Percentiles rank a stretch among this genome's conserved stretches.
phyloP scores from a whole-genome alignment of 2,329 filamentous ascomycete genomes.

The Fusarium longipes region DNA sequence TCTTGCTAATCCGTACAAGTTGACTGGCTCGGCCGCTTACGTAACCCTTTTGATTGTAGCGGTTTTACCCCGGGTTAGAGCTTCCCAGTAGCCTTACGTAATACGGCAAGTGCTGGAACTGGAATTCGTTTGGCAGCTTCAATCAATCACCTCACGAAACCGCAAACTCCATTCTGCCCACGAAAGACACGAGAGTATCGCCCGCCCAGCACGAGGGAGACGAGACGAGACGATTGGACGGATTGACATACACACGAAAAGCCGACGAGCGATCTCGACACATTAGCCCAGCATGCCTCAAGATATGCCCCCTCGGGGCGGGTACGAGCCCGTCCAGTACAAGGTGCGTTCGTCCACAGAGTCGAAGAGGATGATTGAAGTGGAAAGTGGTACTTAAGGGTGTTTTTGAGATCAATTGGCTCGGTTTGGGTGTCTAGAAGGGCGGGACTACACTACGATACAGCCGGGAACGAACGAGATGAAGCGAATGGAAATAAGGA shows the following conservation, averaged over 20 bases:
- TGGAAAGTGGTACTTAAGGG: background rate
- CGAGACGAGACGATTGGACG: constrained; percentile 16
- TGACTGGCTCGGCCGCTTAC: constrained; percentile 28
- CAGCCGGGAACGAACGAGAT: background rate
- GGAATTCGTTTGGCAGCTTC: constrained; percentile 32
- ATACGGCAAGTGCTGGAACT: constrained; percentile 31
- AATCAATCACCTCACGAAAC: constrained; percentile 48
- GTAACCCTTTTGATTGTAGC: background rate
- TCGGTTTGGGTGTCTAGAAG: background rate
- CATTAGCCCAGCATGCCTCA: constrained; percentile 79
- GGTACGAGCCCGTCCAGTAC: constrained; percentile 97
- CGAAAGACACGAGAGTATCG: constrained; percentile 14
- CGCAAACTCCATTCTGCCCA: background rate
- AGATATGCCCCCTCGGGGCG: constrained; percentile 95
- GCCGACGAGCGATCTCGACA: constrained; percentile 25
- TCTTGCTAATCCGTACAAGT: constrained; percentile 34
- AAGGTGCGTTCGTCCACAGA: constrained; percentile 70
- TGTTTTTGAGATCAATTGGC: background rate
- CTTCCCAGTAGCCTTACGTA: constrained; percentile 38
- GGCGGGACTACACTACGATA: background rate
- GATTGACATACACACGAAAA: background rate
- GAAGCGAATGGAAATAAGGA: background rate
- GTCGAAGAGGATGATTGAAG: background rate
- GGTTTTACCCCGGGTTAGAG: constrained; percentile 16
- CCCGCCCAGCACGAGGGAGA: constrained; percentile 32